Percentiles rank a stretch among this genome's conserved stretches.
These are phyloP conservation scores for Ajuga chamaepitys DNA, from an alignment of 257 asterid species.

Conservation along the genomic window DNA sequence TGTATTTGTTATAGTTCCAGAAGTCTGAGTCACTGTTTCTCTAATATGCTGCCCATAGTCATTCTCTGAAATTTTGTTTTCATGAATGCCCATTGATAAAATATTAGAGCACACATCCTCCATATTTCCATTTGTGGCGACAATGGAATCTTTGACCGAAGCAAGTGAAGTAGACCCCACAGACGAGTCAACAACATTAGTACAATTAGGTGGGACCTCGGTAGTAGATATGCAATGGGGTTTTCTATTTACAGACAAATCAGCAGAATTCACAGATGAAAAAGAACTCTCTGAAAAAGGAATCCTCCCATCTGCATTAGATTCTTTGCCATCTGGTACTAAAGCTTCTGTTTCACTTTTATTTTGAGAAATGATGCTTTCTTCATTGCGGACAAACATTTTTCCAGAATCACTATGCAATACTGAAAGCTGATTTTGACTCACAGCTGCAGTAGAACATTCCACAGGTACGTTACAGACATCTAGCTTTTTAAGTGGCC, in stretches of 20 bases:
- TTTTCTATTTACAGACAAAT: constrained; percentile 24
- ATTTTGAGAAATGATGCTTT: constrained; percentile 26
- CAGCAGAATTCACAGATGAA: constrained; percentile 18
- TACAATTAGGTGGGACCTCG: constrained; percentile 23
- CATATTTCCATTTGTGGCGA: constrained; percentile 23
- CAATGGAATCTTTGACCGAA: constrained; percentile 26
- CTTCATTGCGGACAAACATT: constrained; percentile 32
- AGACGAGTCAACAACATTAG: constrained; percentile 22
- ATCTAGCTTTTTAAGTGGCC: constrained; percentile 37
- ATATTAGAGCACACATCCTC: constrained; percentile 35
- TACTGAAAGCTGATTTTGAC: constrained; percentile 35
- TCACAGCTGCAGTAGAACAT: constrained; percentile 38
- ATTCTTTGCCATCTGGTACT: constrained; percentile 26
- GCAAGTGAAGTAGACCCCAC: constrained; percentile 27
- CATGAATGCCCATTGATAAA: constrained; percentile 43
- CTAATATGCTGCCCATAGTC: constrained; percentile 29
- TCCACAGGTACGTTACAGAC: constrained; percentile 27
- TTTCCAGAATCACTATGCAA: constrained; percentile 31
- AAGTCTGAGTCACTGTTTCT: constrained; percentile 24
- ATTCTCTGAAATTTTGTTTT: constrained; percentile 23
- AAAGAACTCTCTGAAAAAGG: constrained; percentile 22
- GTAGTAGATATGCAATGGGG: constrained; percentile 24
- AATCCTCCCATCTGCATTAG: constrained; percentile 25
- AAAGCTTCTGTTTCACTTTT: constrained; percentile 23
- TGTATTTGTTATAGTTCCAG: constrained; percentile 25